Evolutionary conservation across 768 basidiomycete species (phyloP).

Genomic region (Hypholoma fasciculare): DNA sequence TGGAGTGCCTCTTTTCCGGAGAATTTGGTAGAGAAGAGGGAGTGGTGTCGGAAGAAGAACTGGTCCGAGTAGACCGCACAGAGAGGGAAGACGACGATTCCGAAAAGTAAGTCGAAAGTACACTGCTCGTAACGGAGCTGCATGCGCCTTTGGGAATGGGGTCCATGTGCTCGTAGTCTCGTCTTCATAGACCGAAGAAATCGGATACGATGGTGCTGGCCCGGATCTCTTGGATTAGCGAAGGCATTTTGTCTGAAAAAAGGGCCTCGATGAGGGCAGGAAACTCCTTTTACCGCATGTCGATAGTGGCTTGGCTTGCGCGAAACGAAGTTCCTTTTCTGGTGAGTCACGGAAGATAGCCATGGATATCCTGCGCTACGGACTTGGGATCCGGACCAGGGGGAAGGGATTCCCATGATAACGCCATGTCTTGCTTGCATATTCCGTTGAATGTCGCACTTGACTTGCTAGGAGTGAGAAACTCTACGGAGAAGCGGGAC

Average conservation of each 20-base stretch:
- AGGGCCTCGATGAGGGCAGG: conserved; percentile 57
- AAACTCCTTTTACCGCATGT: conserved; percentile 64
- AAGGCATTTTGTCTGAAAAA: conserved; percentile 61
- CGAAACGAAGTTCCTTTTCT: conserved; percentile 77
- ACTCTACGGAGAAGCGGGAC: conserved; percentile 55
- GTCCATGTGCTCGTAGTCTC: conserved; percentile 62
- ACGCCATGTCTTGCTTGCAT: conserved; percentile 68
- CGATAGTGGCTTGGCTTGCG: conserved; percentile 63
- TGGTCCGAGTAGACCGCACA: conserved; percentile 10
- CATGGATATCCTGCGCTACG: conserved; percentile 68
- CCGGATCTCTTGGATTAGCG: conserved; percentile 66
- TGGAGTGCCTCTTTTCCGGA: conserved; percentile 13
- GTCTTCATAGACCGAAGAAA: conserved; percentile 79
- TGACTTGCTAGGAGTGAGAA: conserved; percentile 58
- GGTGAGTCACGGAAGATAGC: conserved; percentile 63
- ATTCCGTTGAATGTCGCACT: conserved; percentile 65
- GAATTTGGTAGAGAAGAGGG: conserved; percentile 17
- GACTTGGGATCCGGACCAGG: conserved; percentile 80
- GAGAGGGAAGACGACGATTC: conserved; percentile 31
- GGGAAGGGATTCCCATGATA: conserved; percentile 84
- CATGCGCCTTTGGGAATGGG: conserved; percentile 36
- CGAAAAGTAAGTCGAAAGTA: conserved; percentile 62
- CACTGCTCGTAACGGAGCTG: conserved; percentile 50
- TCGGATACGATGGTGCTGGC: conserved; percentile 58
- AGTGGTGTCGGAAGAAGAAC: background rate